Percentiles rank a stretch among this genome's conserved stretches.
Conservation (phyloP, 345 rosid species). For the Syzygium grande region DNA sequence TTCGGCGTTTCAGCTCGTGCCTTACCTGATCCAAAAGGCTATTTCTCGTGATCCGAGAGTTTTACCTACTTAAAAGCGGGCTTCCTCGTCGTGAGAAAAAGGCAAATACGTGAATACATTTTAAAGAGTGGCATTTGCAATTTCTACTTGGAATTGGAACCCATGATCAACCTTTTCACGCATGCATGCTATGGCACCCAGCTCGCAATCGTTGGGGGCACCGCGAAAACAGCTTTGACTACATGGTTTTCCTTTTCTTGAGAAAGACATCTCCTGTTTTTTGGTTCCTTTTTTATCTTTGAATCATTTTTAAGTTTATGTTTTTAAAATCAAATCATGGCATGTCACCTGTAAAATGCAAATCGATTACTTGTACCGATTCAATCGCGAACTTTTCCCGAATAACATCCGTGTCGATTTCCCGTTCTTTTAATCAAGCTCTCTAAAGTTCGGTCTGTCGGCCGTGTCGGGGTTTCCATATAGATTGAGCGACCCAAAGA, state of each 20-base stretch:
- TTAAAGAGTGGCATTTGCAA: not conserved
- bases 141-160: not conserved
- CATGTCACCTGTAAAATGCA: not conserved
- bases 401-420: not conserved
- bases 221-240: not conserved
- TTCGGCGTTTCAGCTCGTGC: not conserved
- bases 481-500: not conserved
- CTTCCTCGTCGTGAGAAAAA: not conserved
- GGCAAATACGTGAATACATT: not conserved
- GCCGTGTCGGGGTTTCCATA: not conserved
- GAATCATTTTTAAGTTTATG: not conserved
- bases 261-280: not conserved
- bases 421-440: not conserved
- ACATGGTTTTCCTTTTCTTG: not conserved
- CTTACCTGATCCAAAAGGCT: not conserved
- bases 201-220: not conserved
- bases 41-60: rapidly evolving
- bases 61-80: not conserved
- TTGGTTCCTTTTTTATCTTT: not conserved
- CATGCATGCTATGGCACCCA: not conserved
- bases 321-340: not conserved
- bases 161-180: not conserved
- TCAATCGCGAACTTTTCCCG: not conserved
- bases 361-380: not conserved
- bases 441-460: not conserved